Evolutionary conservation across 2,329 filamentous ascomycete genomes (phyloP).

Genomic region (Neonectria neomacrospora): DNA sequence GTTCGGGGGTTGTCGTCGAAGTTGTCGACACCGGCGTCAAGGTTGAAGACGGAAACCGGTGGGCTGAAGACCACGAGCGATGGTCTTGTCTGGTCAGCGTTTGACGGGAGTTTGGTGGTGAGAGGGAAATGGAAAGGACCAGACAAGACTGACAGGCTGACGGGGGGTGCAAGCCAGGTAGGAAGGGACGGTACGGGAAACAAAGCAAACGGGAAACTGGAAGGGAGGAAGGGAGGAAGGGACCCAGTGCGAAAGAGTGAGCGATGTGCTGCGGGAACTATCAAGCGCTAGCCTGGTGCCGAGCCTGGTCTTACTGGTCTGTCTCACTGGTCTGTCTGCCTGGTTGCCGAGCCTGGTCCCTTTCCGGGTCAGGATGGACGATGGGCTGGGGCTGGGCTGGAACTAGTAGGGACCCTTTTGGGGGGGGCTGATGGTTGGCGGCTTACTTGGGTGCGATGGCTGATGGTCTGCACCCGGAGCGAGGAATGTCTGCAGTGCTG

Average conservation of each 20-base stretch:
- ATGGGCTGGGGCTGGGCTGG: slow-evolving; percentile 2
- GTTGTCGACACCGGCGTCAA: background rate
- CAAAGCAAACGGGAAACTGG: slow-evolving; percentile 14
- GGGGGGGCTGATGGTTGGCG: background rate
- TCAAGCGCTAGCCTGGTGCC: slow-evolving; percentile 20
- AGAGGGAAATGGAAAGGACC: background rate
- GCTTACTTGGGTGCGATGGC: background rate
- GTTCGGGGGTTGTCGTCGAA: background rate
- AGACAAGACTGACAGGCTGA: background rate
- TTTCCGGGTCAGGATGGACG: background rate
- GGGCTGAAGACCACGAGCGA: background rate
- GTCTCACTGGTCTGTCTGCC: background rate
- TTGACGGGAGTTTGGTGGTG: slow-evolving; percentile 5
- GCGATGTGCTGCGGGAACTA: slow-evolving; percentile 24
- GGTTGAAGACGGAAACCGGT: background rate
- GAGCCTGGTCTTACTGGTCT: slow-evolving; percentile 4
- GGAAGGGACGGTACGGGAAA: slow-evolving; percentile 3
- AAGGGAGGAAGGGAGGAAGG: slow-evolving; percentile 11
- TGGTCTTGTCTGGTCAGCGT: background rate
- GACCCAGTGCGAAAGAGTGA: slow-evolving; percentile 15
- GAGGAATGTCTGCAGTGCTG: background rate
- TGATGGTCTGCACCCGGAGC: background rate
- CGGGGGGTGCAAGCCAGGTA: slow-evolving; percentile 4
- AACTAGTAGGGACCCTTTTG: background rate
- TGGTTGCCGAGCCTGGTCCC: slow-evolving; percentile 12